A percentile compares a stretch with the other conserved stretches of the same genome.
phyloP scores from a whole-genome alignment of 2,329 filamentous ascomycete genomes.

The Atkinsonella hypoxylon region DNA sequence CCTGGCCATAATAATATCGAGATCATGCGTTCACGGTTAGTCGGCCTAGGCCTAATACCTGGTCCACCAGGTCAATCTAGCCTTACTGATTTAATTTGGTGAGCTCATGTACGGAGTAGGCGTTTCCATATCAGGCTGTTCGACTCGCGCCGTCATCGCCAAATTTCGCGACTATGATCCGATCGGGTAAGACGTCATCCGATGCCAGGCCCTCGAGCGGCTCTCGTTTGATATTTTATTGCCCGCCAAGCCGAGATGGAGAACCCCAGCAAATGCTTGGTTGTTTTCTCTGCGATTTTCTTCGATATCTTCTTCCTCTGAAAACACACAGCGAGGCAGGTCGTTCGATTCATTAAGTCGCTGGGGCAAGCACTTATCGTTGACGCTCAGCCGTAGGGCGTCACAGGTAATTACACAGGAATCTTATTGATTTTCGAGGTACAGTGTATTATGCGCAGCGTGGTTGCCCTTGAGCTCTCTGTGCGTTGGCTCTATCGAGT shows the following conservation, averaged over 20 bases:
- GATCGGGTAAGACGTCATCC: not conserved
- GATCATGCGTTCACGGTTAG: too few relatives aligned
- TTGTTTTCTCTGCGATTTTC: not conserved
- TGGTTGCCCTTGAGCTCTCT: not conserved
- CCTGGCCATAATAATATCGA: too few relatives aligned
- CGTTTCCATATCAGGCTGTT: not conserved
- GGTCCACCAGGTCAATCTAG: too few relatives aligned
- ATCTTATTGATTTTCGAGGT: too few relatives aligned
- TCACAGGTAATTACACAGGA: too few relatives aligned
- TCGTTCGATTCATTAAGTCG: not conserved
- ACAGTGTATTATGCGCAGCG: not conserved
- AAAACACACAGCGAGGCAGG: not conserved
- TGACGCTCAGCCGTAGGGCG: too few relatives aligned
- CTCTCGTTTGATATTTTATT: not conserved
- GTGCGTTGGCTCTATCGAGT: not conserved
- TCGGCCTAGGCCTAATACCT: too few relatives aligned
- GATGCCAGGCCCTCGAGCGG: not conserved
- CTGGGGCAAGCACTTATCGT: too few relatives aligned
- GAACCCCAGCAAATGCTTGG: not conserved
- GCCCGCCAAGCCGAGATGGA: not conserved
- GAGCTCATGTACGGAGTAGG: not conserved
- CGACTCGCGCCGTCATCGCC: constrained; percentile 2
- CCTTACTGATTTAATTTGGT: not conserved
- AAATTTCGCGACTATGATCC: constrained; percentile 1
- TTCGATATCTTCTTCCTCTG: not conserved